Percentiles rank a stretch among this genome's conserved stretches.
Conservation (phyloP, 1,284 basidiomycete species). For the Moesziomyces antarcticus region DNA sequence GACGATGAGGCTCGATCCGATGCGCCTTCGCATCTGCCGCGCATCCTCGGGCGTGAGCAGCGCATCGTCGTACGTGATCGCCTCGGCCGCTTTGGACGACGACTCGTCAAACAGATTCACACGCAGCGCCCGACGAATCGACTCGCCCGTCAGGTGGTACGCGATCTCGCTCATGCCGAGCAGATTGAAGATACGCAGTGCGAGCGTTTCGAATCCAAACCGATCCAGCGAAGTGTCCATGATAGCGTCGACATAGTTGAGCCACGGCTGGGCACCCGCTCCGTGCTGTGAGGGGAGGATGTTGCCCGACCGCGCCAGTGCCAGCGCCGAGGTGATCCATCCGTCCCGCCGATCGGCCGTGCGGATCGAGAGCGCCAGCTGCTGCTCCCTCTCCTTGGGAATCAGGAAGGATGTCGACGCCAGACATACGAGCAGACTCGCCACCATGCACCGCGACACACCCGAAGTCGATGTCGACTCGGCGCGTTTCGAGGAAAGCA, state of each 20-base stretch:
- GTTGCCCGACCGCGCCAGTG: constrained; percentile 20
- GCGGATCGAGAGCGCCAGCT: constrained; percentile 8
- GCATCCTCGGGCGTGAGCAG: constrained; percentile 14
- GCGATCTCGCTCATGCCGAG: constrained; percentile 25
- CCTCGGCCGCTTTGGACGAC: constrained; percentile 3
- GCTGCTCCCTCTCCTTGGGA: constrained; percentile 18
- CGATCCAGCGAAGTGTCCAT: constrained; percentile 28
- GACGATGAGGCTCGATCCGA: constrained; percentile 13
- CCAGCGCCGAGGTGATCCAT: constrained; percentile 30
- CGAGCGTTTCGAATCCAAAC: constrained; percentile 29
- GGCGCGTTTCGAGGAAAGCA: constrained; percentile 1
- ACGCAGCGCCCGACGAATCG: constrained; percentile 26
- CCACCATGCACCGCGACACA: constrained; percentile 29
- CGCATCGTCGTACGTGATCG: constrained; percentile 5
- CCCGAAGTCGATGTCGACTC: constrained; percentile 1
- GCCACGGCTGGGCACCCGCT: constrained; percentile 1
- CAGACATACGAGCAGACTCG: constrained; percentile 27
- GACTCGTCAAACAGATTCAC: constrained; percentile 27
- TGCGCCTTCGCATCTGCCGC: constrained; percentile 25
- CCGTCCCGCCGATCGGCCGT: constrained; percentile 26
- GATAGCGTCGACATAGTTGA: constrained; percentile 17
- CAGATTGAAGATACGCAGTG: constrained; percentile 20
- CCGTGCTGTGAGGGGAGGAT: background rate
- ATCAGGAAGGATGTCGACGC: constrained; percentile 24
- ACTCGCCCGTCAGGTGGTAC: constrained; percentile 29